Percentiles rank a stretch among this genome's conserved stretches.
Conservation (phyloP, 768 basidiomycete genomes). For the Butyriboletus loyo region DNA sequence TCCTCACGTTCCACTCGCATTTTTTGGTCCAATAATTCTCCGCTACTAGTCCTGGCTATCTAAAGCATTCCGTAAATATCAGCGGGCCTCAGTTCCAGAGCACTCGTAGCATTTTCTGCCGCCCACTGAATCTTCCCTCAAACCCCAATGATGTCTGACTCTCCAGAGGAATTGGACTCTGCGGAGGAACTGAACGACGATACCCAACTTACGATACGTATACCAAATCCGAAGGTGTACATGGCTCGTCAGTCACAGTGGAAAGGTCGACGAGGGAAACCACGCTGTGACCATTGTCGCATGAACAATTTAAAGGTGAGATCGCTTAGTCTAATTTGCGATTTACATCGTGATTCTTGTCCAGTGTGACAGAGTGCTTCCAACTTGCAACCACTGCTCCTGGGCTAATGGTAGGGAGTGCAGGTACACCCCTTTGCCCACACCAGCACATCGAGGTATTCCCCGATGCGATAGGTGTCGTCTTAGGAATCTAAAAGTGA, state of each 20-base stretch:
- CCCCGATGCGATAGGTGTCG: constrained; percentile 74
- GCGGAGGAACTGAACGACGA: constrained; percentile 44
- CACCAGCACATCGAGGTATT: constrained; percentile 72
- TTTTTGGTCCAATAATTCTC: constrained; percentile 8
- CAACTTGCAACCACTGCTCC: constrained; percentile 69
- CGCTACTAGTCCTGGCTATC: constrained; percentile 4
- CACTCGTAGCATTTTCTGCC: constrained; percentile 17
- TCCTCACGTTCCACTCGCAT: constrained; percentile 3
- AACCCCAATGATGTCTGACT: constrained; percentile 33
- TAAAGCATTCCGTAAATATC: constrained; percentile 7
- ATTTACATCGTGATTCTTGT: constrained; percentile 13
- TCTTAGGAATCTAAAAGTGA: constrained; percentile 61
- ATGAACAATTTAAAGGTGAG: constrained; percentile 68
- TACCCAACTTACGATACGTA: constrained; percentile 57
- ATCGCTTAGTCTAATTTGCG: constrained; percentile 7
- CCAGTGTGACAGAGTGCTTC: constrained; percentile 69
- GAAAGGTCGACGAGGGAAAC: constrained; percentile 73
- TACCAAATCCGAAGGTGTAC: constrained; percentile 65
- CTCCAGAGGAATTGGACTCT: constrained; percentile 38
- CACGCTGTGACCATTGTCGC: constrained; percentile 72
- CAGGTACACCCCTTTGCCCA: constrained; percentile 70
- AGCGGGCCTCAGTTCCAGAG: neutral
- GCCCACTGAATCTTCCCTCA: constrained; percentile 6
- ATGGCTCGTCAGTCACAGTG: constrained; percentile 70
- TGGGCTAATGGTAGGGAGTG: constrained; percentile 64